Evolutionary conservation across 345 rosid genomes (phyloP).

Genomic region (Lenwebbia sp.): DNA sequence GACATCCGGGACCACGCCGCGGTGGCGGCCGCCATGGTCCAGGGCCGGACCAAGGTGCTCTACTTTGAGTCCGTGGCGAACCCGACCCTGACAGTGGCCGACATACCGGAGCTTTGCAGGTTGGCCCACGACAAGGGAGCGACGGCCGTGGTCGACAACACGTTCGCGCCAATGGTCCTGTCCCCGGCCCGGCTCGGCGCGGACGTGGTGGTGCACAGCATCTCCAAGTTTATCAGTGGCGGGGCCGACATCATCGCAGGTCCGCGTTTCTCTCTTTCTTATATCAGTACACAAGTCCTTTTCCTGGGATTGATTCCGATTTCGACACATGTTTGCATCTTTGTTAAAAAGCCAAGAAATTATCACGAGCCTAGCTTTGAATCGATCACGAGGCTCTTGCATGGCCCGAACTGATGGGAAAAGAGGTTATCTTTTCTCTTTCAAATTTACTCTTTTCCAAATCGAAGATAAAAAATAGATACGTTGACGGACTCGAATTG

Average conservation of each 20-base stretch:
- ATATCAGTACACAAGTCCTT: neutral
- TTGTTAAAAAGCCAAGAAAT: neutral
- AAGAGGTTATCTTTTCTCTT: neutral
- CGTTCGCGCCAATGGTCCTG: constrained; percentile 84
- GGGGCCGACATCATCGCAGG: constrained; percentile 98
- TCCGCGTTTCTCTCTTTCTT: neutral
- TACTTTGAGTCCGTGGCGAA: constrained; percentile 85
- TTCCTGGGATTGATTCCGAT: neutral
- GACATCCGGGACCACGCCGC: constrained; percentile 44
- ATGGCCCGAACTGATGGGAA: neutral
- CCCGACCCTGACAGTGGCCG: constrained; percentile 73
- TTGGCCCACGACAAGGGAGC: constrained; percentile 76
- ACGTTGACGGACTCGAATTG: too few species aligned
- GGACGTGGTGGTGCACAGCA: constrained; percentile 86
- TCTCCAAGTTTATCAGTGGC: constrained; percentile 91
- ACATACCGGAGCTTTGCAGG: constrained; percentile 70
- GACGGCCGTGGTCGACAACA: constrained; percentile 79
- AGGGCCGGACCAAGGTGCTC: constrained; percentile 62
- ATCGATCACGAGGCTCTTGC: neutral
- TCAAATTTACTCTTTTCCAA: neutral
- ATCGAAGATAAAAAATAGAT: neutral
- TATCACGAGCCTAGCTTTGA: neutral
- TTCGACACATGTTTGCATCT: neutral
- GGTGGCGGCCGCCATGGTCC: constrained; percentile 48
- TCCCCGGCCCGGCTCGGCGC: constrained; percentile 93